Evolutionary conservation across 345 rosid species (phyloP).

Genomic region (Populus alba): DNA sequence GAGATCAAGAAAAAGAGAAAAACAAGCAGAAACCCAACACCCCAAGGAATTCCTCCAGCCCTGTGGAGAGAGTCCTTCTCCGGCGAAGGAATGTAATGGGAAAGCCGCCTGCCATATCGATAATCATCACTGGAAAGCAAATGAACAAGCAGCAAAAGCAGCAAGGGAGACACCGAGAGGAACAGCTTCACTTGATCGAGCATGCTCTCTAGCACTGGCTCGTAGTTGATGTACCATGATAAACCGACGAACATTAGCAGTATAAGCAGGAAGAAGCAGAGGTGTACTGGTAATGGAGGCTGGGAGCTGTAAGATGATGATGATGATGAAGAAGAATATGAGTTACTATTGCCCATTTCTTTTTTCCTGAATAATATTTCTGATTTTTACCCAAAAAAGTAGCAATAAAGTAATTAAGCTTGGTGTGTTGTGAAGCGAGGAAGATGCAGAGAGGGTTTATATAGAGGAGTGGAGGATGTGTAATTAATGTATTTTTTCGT

Average conservation of each 20-base stretch:
- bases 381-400: neutral
- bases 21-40: constrained; percentile 51
- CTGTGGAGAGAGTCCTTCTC: constrained; percentile 45
- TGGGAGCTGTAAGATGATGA: constrained; percentile 12
- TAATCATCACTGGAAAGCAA: constrained; percentile 36
- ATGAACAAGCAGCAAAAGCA: constrained; percentile 42
- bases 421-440: neutral
- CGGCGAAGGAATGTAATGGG: constrained; percentile 30
- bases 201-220: constrained; percentile 43
- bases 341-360: constrained; percentile 31
- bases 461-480: neutral
- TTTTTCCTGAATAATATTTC: neutral
- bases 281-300: constrained; percentile 41
- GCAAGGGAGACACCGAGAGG: constrained; percentile 42
- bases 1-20: constrained; percentile 54
- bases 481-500: neutral
- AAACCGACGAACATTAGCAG: constrained; percentile 39
- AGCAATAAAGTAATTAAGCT: no score
- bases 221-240: constrained; percentile 54
- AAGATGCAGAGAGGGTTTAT: neutral
- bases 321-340: constrained; percentile 11
- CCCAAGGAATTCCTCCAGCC: constrained; percentile 62
- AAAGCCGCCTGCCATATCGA: constrained; percentile 15
- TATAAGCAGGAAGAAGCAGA: constrained; percentile 44
- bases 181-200: constrained; percentile 48